Evolutionary conservation across 2,329 filamentous ascomycete species (phyloP).

Genomic region (Cytospora piceicola): DNA sequence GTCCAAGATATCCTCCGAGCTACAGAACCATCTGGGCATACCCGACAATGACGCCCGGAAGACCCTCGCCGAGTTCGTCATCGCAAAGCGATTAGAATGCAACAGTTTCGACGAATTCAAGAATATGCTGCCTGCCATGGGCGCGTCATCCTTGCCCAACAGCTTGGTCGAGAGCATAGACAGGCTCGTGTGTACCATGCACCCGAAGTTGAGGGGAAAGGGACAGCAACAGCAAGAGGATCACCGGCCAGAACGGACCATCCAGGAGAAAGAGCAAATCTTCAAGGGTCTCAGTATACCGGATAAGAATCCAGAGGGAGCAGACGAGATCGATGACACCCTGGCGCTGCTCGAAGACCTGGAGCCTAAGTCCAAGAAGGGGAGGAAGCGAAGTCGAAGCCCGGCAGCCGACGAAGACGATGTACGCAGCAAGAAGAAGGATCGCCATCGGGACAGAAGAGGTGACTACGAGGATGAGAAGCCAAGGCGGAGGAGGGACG

Average conservation of each 20-base stretch:
- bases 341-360: constrained; percentile 88
- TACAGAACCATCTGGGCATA: constrained; percentile 91
- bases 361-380: constrained; percentile 63
- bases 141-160: constrained; percentile 78
- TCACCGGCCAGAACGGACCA: constrained; percentile 47
- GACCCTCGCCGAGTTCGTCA: constrained; percentile 94
- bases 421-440: constrained; percentile 57
- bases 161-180: constrained; percentile 92
- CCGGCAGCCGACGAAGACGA: constrained; percentile 53
- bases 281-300: constrained; percentile 89
- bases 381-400: constrained; percentile 42
- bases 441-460: constrained; percentile 40
- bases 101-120: constrained; percentile 74
- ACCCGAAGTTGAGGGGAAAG: constrained; percentile 80
- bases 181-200: constrained; percentile 83
- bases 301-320: constrained; percentile 63
- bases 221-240: constrained; percentile 44
- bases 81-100: constrained; percentile 83
- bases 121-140: constrained; percentile 72
- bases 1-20: constrained; percentile 89
- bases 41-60: constrained; percentile 67
- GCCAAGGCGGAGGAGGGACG: constrained; percentile 32
- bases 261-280: constrained; percentile 79
- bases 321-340: constrained; percentile 85
- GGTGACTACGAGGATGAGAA: constrained; percentile 42